Percentiles rank a stretch among this genome's conserved stretches.
phyloP scores from a whole-genome alignment of 148 eudicot species.

The Persicaria tinctoria region DNA sequence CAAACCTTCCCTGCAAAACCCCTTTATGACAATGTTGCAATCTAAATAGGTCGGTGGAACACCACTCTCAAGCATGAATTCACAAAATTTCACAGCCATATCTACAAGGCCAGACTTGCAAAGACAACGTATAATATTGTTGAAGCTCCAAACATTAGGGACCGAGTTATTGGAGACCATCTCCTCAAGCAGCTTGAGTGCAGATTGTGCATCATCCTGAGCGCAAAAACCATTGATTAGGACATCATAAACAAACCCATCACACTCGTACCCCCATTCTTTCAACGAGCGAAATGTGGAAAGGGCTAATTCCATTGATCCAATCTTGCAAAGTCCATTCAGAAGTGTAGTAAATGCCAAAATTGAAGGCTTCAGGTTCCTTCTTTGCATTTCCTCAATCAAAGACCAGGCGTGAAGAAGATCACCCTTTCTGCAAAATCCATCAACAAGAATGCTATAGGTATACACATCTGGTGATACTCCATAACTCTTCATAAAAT shows the following conservation, averaged over 20 bases:
- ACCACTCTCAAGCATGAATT: constrained; percentile 24
- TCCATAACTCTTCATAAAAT: constrained; percentile 40
- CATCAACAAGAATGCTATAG: constrained; percentile 41
- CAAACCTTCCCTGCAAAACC: constrained; percentile 33
- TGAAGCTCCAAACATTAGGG: constrained; percentile 25
- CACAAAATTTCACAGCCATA: constrained; percentile 24
- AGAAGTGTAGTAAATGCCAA: constrained; percentile 33
- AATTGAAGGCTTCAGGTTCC: constrained; percentile 31
- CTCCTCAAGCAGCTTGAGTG: constrained; percentile 20
- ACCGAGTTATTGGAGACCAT: constrained; percentile 21
- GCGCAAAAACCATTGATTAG: constrained; percentile 31
- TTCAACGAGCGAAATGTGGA: constrained; percentile 25
- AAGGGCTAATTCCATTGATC: constrained; percentile 30
- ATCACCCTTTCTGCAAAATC: constrained; percentile 29
- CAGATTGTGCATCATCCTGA: constrained; percentile 35
- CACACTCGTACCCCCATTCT: constrained; percentile 30
- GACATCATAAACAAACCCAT: constrained; percentile 24
- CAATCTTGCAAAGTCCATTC: constrained; percentile 28
- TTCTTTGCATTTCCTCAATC: constrained; percentile 37
- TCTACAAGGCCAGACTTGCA: constrained; percentile 31
- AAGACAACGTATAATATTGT: constrained; percentile 28
- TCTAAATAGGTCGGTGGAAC: constrained; percentile 18
- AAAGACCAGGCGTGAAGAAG: constrained; percentile 26
- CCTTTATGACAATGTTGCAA: constrained; percentile 28
- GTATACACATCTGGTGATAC: constrained; percentile 35